Percentiles rank a stretch among this genome's conserved stretches.
Conservation (phyloP, 2,329 filamentous ascomycete genomes). For the Falciphora oryzae region DNA sequence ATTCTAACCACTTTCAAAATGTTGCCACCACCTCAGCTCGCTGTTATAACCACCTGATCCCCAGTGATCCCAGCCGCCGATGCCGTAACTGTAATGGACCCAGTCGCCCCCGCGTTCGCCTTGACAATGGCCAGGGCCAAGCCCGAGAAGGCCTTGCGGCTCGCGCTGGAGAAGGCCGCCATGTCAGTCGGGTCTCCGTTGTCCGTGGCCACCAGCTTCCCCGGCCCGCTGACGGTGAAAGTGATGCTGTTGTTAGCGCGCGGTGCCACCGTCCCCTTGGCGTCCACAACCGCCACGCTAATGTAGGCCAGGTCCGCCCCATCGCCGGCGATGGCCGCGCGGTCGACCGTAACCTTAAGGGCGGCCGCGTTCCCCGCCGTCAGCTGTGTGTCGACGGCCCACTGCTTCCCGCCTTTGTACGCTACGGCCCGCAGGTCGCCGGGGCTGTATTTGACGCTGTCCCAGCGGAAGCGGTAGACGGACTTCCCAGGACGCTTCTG, state of each 20-base stretch:
- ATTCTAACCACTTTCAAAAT: no score
- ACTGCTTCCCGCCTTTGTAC: conserved; percentile 40
- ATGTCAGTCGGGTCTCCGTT: conserved; percentile 44
- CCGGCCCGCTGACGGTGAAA: conserved; percentile 38
- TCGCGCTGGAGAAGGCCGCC: conserved; percentile 31
- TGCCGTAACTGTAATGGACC: no score
- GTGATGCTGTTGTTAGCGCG: conserved; percentile 34
- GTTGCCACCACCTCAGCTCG: no score
- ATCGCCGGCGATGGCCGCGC: conserved; percentile 22
- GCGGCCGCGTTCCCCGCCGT: conserved; percentile 18
- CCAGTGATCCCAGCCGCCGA: no score
- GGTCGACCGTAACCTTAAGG: no score
- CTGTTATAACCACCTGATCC: no score
- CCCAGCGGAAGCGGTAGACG: conserved; percentile 47
- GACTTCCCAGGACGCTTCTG: conserved; percentile 24
- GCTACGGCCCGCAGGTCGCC: conserved; percentile 41
- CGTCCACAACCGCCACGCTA: conserved; percentile 38
- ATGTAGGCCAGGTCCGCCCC: conserved; percentile 41
- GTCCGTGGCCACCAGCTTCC: conserved; percentile 42
- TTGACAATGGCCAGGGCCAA: conserved; percentile 33
- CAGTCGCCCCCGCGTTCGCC: no score
- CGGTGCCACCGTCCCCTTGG: conserved; percentile 36
- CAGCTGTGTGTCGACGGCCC: conserved; percentile 37
- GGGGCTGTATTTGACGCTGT: conserved; percentile 40
- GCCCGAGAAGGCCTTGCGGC: conserved; percentile 35